A percentile compares a stretch with the other conserved stretches of the same genome.
phyloP scores from a whole-genome alignment of 2,329 filamentous ascomycete species.

The Penicillium sp. region DNA sequence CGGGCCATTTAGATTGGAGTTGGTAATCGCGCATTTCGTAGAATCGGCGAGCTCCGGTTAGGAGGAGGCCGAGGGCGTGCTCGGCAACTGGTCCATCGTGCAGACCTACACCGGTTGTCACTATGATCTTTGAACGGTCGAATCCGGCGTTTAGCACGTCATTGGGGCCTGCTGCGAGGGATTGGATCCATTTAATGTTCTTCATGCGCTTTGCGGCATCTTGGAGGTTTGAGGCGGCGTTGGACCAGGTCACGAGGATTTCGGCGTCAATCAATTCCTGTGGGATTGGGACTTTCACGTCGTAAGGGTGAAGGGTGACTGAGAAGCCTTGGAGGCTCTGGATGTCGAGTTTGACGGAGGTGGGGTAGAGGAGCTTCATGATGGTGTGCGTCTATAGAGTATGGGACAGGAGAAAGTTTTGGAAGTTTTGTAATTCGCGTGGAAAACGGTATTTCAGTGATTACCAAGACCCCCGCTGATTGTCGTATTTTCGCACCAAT shows the following conservation, averaged over 20 bases:
- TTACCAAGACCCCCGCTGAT: neutral
- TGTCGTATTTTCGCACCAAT: slow-evolving; percentile 1
- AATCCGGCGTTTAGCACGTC: slow-evolving; percentile 65
- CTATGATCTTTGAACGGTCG: slow-evolving; percentile 49
- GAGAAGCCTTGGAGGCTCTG: slow-evolving; percentile 60
- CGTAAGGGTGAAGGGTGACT: slow-evolving; percentile 60
- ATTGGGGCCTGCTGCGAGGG: slow-evolving; percentile 66
- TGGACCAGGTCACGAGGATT: slow-evolving; percentile 63
- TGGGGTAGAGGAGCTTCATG: slow-evolving; percentile 67
- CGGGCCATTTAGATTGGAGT: slow-evolving; percentile 58
- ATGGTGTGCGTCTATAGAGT: slow-evolving; percentile 19
- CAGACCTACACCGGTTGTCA: slow-evolving; percentile 64
- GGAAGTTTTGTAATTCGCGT: neutral
- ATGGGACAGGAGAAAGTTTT: neutral
- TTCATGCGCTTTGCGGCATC: slow-evolving; percentile 58
- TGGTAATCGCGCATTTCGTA: slow-evolving; percentile 61
- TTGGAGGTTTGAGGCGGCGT: slow-evolving; percentile 58
- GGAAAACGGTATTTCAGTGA: neutral
- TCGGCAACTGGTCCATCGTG: slow-evolving; percentile 67
- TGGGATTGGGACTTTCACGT: slow-evolving; percentile 58
- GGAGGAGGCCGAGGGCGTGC: slow-evolving; percentile 58
- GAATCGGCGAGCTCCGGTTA: slow-evolving; percentile 53
- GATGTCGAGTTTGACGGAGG: slow-evolving; percentile 60
- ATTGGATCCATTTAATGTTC: slow-evolving; percentile 66
- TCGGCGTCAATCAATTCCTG: slow-evolving; percentile 61